Conservation (phyloP, 768 basidiomycete genomes). For the Lanmaoa rubissima region DNA sequence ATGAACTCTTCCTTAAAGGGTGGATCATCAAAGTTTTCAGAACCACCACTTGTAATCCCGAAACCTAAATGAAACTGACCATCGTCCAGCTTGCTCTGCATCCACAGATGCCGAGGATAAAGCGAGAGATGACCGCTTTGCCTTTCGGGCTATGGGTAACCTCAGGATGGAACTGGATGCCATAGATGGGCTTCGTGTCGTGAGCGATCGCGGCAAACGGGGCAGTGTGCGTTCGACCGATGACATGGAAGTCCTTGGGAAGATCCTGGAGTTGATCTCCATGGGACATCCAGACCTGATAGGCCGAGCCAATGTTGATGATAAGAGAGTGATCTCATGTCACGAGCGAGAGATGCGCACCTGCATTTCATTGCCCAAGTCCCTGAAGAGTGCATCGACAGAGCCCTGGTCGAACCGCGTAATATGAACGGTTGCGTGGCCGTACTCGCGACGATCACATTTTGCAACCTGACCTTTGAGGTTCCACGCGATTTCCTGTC, state of each 20-base stretch:
- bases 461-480: conserved; percentile 81
- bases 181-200: conserved; percentile 83
- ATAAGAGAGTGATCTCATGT: neutral
- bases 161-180: conserved; percentile 98
- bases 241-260: conserved; percentile 81
- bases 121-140: conserved; percentile 83
- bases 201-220: conserved; percentile 95
- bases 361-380: conserved; percentile 86
- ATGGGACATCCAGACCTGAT: conserved; percentile 99
- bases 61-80: conserved; percentile 44
- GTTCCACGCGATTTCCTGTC: conserved; percentile 90
- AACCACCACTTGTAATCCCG: conserved; percentile 1
- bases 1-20: conserved; percentile 86
- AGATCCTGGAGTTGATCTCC: conserved; percentile 87
- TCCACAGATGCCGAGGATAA: conserved; percentile 80
- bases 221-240: conserved; percentile 82
- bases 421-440: conserved; percentile 80
- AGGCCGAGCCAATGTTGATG: too few relatives aligned
- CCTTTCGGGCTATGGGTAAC: conserved; percentile 93
- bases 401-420: conserved; percentile 54
- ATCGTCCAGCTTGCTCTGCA: conserved; percentile 90
- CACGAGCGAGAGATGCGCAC: conserved; percentile 38
- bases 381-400: conserved; percentile 79
- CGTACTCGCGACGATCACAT: conserved; percentile 94
- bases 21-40: neutral